Evolutionary conservation across 495 filamentous ascomycete species (phyloP).

Genomic region (Aspergillus coremiiformis): DNA sequence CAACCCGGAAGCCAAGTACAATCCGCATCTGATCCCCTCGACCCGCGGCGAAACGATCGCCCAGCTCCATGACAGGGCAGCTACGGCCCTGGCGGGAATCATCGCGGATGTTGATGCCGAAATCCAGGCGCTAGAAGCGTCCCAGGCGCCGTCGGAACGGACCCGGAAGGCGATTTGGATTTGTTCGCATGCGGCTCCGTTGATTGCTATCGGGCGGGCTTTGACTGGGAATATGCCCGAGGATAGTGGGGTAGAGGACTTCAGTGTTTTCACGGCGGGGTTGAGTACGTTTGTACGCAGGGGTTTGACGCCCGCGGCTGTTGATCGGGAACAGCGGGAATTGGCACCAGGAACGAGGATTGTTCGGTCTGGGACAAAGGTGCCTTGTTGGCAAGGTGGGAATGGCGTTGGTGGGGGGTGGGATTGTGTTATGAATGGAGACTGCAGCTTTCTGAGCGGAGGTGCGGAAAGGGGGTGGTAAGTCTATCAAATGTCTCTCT

Average conservation of each 20-base stretch:
- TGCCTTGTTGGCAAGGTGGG: slow-evolving; percentile 53
- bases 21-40: slow-evolving; percentile 55
- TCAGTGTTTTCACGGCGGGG: slow-evolving; percentile 77
- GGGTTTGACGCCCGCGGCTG: background rate
- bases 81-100: slow-evolving; percentile 59
- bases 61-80: slow-evolving; percentile 72
- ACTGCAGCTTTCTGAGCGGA: slow-evolving; percentile 67
- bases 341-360: slow-evolving; percentile 22
- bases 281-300: slow-evolving; percentile 54
- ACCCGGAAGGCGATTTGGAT: slow-evolving; percentile 60
- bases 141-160: slow-evolving; percentile 13
- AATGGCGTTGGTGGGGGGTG: slow-evolving; percentile 74
- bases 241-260: slow-evolving; percentile 64
- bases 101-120: slow-evolving; percentile 64
- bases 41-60: slow-evolving; percentile 67
- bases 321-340: slow-evolving; percentile 8
- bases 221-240: slow-evolving; percentile 71
- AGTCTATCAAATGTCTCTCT: slow-evolving; percentile 32
- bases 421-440: slow-evolving; percentile 70
- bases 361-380: slow-evolving; percentile 23
- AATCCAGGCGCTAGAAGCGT: slow-evolving; percentile 27
- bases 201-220: slow-evolving; percentile 76
- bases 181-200: slow-evolving; percentile 82
- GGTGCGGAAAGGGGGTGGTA: slow-evolving; percentile 90
- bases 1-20: slow-evolving; percentile 44